These are phyloP conservation scores for Didymella glomerata DNA, from an alignment of 2,329 filamentous ascomycete genomes.

Conservation along the genomic window DNA sequence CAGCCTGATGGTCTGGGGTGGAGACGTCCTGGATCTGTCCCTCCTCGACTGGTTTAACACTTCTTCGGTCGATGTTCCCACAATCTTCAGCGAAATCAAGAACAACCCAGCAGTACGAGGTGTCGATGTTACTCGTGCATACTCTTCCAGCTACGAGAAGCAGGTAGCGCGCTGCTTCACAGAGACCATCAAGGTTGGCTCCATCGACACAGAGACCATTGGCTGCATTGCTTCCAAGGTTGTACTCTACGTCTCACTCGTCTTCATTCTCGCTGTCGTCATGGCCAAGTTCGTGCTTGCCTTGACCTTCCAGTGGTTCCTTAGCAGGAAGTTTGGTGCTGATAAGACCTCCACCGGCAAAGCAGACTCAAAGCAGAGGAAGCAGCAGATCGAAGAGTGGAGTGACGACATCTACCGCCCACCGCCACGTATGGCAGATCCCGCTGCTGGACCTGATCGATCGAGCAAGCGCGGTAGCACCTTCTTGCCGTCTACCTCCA, in stretches of 20 bases:
- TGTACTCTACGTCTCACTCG: constrained; percentile 90
- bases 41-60: constrained; percentile 90
- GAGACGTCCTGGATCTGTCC: constrained; percentile 88
- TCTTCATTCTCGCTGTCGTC: constrained; percentile 92
- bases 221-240: constrained; percentile 98
- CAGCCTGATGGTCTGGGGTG: constrained; percentile 93
- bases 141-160: constrained; percentile 82
- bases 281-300: constrained; percentile 86
- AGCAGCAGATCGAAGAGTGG: constrained; percentile 97
- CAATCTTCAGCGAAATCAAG: constrained; percentile 80
- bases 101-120: constrained; percentile 76
- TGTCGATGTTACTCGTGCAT: constrained; percentile 86
- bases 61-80: constrained; percentile 77
- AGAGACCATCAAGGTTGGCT: constrained; percentile 94
- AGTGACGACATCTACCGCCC: constrained; percentile 96
- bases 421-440: constrained; percentile 80
- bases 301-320: constrained; percentile 94
- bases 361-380: constrained; percentile 81
- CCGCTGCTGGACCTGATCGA: constrained; percentile 71
- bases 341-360: constrained; percentile 80
- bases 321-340: constrained; percentile 85
- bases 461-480: constrained; percentile 80
- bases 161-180: constrained; percentile 84
- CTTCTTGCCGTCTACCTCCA: constrained; percentile 91
- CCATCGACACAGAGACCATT: constrained; percentile 93